Base-by-base conservation (phyloP, 345 rosid genomes). In the Eucalyptus pumila region DNA sequence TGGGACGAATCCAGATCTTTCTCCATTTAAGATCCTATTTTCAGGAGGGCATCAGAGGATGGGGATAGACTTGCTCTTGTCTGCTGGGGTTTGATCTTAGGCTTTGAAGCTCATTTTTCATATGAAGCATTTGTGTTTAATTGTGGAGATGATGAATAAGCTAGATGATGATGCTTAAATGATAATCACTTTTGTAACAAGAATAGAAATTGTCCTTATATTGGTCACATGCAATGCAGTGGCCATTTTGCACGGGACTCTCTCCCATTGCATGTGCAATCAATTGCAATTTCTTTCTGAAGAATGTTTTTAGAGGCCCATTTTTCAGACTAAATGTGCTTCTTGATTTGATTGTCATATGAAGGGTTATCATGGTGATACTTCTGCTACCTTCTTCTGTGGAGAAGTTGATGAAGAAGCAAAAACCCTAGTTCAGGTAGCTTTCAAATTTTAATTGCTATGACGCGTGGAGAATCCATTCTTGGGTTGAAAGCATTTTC, bases 351-450 rank as follows among this genome's bases (percentile, higher is more conserved):
- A 67, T 67, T 81, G 4, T 48, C 47, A 85, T 89, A 50, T 90
- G 87, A 92, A 97, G 99, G 99, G 98, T 86, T 94, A 96, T 92
- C 99, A 97, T 67, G 99, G 99, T 89, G 99, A 97, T 91, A 97
- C 99, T 47, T 97, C 99, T 23, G 94, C 98, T 42, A 97, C 97
- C 80, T 97, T 96, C 95, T 96, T 95, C 88, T 97, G 99, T 93
- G 99, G 98, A 88, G 94, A 96, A 88, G 98, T 96, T 47, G 96
- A 94, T 40, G 96, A 95, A 52, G 94, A 96, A 85, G 98, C 99
- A 44, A 94, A 92, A 92, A 94, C 94, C 65, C 93, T 97, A 88
- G 98, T 97, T 76, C 90, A 96, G 98, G 99, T 97, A 92, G 86
- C 42, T 32, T 87, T 89, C 42, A 67, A 44, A 87, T 50, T n/a